Percentiles rank a stretch among this genome's conserved stretches.
Conservation (phyloP, 139 green algal genomes). For the Chlamydomonas schloesseri region DNA sequence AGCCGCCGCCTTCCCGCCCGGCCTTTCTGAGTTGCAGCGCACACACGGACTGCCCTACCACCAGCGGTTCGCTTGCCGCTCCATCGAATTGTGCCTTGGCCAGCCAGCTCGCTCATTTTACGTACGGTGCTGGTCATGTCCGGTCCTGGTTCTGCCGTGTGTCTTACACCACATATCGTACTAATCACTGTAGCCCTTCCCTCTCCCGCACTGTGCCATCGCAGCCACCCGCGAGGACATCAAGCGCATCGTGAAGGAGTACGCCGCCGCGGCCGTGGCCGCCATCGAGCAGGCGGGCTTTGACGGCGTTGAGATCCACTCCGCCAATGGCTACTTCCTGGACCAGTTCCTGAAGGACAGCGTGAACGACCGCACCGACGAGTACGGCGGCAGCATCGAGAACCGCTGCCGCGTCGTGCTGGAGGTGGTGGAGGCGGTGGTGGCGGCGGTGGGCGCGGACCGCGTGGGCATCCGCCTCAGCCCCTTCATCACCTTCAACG, state of each 20-base stretch:
- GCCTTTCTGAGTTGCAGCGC: no score
- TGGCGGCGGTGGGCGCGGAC: conserved; percentile 65
- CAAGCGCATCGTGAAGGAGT: conserved; percentile 31
- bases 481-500: conserved; percentile 72
- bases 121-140: no score
- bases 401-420: conserved; percentile 70
- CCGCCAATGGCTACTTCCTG: conserved; percentile 83
- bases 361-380: conserved; percentile 75
- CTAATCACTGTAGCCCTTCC: no score
- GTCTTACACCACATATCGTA: no score
- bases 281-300: conserved; percentile 74
- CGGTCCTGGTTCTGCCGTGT: no score
- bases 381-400: conserved; percentile 77
- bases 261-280: conserved; percentile 58
- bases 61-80: no score
- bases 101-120: no score
- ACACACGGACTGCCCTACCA: no score
- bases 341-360: conserved; percentile 76
- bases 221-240: conserved; percentile 65
- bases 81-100: no score
- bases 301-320: conserved; percentile 84
- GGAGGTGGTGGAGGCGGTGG: conserved; percentile 67
- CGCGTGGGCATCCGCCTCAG: conserved; percentile 80
- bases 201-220: no score
- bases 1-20: no score